Evolutionary conservation across 2,329 filamentous ascomycete genomes (phyloP).

Genomic region (Botrytis medusae): DNA sequence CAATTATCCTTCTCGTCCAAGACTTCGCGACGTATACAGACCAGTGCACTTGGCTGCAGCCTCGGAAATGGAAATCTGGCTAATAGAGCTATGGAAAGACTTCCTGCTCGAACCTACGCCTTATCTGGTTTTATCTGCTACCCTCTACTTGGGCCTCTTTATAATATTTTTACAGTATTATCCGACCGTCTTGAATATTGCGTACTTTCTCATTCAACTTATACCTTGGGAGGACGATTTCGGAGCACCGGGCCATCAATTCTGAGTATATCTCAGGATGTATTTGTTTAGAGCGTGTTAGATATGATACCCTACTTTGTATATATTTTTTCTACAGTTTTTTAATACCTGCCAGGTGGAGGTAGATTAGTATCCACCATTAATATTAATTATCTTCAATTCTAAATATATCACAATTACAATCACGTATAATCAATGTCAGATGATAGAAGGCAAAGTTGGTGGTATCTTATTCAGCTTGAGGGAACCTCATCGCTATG

Average conservation of each 20-base stretch:
- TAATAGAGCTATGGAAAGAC: conserved; percentile 33
- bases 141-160: conserved; percentile 32
- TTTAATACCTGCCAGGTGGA: conserved; percentile 18
- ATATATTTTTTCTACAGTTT: conserved; percentile 17
- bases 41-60: conserved; percentile 20
- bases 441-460: not conserved
- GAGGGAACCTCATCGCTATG: not conserved
- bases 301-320: conserved; percentile 28
- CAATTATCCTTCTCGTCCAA: conserved; percentile 4
- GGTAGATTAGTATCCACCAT: conserved; percentile 23
- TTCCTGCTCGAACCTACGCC: conserved; percentile 36
- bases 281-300: conserved; percentile 10
- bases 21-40: conserved; percentile 13
- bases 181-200: conserved; percentile 25
- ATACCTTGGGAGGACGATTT: conserved; percentile 35
- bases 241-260: conserved; percentile 5
- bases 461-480: conserved; percentile 18
- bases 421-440: not conserved
- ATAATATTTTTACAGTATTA: conserved; percentile 31
- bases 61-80: conserved; percentile 31
- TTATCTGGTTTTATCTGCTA: conserved; percentile 30
- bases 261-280: conserved; percentile 16
- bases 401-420: not conserved
- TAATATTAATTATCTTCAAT: conserved; percentile 6
- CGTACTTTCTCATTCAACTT: conserved; percentile 29